Evolutionary conservation across 73 alveolate species (phyloP).

Genomic region (Diophrys appendiculata): DNA sequence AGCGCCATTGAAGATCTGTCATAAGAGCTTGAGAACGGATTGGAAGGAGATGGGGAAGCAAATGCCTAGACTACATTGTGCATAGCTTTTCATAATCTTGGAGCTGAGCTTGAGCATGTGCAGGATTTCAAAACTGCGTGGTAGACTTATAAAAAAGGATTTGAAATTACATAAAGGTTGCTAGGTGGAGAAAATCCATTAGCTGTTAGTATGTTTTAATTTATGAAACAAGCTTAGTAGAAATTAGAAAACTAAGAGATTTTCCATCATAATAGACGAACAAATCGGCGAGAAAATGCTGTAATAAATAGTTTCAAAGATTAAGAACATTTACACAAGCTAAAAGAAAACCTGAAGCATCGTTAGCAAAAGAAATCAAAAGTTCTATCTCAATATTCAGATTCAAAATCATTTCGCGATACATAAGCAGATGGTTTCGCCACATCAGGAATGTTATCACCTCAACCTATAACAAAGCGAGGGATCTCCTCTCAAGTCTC

Average conservation of each 20-base stretch:
- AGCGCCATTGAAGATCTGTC: neutral
- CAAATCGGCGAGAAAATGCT: neutral
- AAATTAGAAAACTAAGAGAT: neutral
- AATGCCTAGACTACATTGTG: neutral
- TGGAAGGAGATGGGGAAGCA: neutral
- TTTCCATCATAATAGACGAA: neutral
- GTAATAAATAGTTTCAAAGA: neutral
- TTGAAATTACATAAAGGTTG: neutral
- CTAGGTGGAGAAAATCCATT: neutral
- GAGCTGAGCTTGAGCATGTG: neutral
- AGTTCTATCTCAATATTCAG: too few relatives aligned
- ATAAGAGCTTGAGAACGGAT: neutral
- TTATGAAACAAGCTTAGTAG: too few relatives aligned
- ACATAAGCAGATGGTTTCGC: too few relatives aligned
- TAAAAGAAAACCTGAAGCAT: neutral
- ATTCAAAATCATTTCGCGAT: too few relatives aligned
- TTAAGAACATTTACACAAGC: neutral
- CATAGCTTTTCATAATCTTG: neutral
- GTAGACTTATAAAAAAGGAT: neutral
- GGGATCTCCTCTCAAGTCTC: too few relatives aligned
- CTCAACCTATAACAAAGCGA: too few relatives aligned
- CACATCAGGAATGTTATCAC: too few relatives aligned
- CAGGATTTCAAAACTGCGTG: neutral
- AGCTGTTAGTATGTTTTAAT: neutral
- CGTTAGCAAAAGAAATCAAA: too few relatives aligned